Percentiles rank a stretch among this genome's conserved stretches.
These are phyloP conservation scores for Colletotrichum camelliae DNA, from an alignment of 2,329 filamentous ascomycete species.

Conservation along the genomic window DNA sequence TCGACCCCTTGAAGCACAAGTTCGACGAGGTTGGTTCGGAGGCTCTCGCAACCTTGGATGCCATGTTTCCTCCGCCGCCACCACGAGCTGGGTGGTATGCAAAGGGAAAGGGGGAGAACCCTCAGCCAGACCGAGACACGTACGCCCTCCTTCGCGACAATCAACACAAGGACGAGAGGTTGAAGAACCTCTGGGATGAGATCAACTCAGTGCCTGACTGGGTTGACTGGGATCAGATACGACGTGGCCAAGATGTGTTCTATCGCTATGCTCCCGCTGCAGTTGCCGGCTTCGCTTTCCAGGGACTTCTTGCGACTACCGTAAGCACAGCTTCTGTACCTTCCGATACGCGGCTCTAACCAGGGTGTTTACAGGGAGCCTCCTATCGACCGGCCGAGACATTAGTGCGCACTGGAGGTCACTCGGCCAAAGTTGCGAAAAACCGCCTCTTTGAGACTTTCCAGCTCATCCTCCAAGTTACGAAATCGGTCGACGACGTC, in stretches of 20 bases:
- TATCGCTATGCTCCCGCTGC: constrained; percentile 67
- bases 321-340: constrained; percentile 57
- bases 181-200: constrained; percentile 55
- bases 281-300: constrained; percentile 50
- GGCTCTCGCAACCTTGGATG: not conserved
- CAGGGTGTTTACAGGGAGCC: not conserved
- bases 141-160: constrained; percentile 30
- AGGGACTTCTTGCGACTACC: constrained; percentile 49
- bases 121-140: not conserved
- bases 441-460: constrained; percentile 54
- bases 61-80: not conserved
- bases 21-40: not conserved
- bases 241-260: constrained; percentile 64
- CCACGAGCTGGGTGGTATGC: not conserved
- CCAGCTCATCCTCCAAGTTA: constrained; percentile 56
- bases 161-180: constrained; percentile 50
- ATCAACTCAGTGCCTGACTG: constrained; percentile 63
- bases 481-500: constrained; percentile 59
- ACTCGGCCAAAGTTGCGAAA: constrained; percentile 63
- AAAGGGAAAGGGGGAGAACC: not conserved
- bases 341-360: not conserved
- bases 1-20: not conserved
- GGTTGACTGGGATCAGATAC: constrained; percentile 70
- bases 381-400: constrained; percentile 59
- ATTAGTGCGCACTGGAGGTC: constrained; percentile 65